Base-by-base conservation (phyloP, 495 filamentous ascomycete genomes). In the Cercophora scortea region DNA sequence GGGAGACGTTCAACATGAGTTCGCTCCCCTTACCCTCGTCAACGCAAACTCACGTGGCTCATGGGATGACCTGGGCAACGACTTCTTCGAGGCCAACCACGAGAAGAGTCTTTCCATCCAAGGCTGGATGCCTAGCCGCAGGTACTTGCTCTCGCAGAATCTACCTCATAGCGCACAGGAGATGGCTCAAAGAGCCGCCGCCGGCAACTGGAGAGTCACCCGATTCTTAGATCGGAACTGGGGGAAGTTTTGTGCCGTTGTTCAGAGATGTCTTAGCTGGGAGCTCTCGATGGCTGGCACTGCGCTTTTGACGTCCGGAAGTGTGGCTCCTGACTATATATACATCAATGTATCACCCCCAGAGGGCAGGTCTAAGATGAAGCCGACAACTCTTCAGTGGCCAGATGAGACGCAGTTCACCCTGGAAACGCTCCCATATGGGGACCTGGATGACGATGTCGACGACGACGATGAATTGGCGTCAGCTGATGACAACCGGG, bases 391-490 rank as follows among this genome's bases (percentile, higher is more conserved):
- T 6, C 25, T 25, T 25, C 61, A 63, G 41, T 76, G 72, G 71
- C 51, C 61, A 3, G 62, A 54, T 3, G 52, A 60, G 4, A 60
- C 55, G 17, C 66, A 73, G 53, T 71, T 67, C 47, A 65, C 57
- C 5, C 52, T 69, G n/a, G 63, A 73, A 3, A 74, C 68, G n/a
- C 50, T 78, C 11, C 71, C 74, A 1, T 72, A 77, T 36, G 67
- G 70, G 19, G 59, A 63, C 2, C 50, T 68, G 33, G 56, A 63
- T 9, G 55, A 61, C n/a, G 58, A 58, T 15, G 52, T 36, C 33
- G 61, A 61, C 10, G 57, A 59, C 13, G 52, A 54, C n/a, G 54
- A 55, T 32, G 7, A 18, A 9, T 1, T 32, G 6, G 9, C 2
- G 8, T 39, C 17, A 1, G 34, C 8, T 19, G 17, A 42, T 16